Percentiles rank a stretch among this genome's conserved stretches.
Evolutionary conservation across 2,329 filamentous ascomycete genomes (phyloP).

Genomic region (Beauveria sp.): DNA sequence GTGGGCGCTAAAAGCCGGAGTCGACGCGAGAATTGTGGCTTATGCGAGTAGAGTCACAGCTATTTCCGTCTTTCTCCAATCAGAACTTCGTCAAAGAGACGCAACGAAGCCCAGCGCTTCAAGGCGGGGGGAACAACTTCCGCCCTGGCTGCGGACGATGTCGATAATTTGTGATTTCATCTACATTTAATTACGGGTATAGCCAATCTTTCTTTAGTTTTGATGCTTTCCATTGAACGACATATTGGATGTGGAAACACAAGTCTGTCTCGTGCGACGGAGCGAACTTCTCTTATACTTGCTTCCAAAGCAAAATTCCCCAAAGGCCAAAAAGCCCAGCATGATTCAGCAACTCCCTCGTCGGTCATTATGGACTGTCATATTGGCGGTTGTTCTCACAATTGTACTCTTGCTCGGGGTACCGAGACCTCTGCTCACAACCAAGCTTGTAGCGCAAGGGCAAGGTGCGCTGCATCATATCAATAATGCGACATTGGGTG

Average conservation of each 20-base stretch:
- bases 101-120: background rate
- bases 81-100: background rate
- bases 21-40: too few species aligned
- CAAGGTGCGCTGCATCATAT: background rate
- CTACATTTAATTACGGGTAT: background rate
- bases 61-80: background rate
- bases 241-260: too few species aligned
- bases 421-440: background rate
- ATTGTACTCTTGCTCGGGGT: background rate
- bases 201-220: too few species aligned
- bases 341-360: background rate
- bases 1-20: too few species aligned
- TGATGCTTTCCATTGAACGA: too few species aligned
- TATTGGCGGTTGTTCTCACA: background rate
- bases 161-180: background rate
- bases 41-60: too few species aligned
- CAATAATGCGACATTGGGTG: conserved; percentile 4
- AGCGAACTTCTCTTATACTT: too few species aligned
- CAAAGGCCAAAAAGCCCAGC: background rate
- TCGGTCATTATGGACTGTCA: background rate
- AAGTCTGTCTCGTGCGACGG: too few species aligned
- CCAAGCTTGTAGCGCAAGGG: background rate
- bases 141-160: background rate
- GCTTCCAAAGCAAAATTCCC: too few species aligned
- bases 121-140: background rate